These are phyloP conservation scores for Wickerhamomyces xylosicus DNA, from an alignment of 805 yeast genomes.

Conservation along the genomic window DNA sequence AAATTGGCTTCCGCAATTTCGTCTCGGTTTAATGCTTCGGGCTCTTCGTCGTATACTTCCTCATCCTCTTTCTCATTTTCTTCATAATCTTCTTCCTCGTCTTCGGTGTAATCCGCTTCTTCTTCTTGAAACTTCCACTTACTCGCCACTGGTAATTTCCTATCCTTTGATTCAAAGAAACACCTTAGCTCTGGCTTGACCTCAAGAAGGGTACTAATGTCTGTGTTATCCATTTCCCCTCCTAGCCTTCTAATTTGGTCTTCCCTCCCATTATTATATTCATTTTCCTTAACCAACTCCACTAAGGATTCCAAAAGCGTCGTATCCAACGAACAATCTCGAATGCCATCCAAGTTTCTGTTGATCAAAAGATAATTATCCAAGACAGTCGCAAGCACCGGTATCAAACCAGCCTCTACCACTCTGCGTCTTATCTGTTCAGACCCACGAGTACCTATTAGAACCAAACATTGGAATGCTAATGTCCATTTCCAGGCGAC, in stretches of 20 bases:
- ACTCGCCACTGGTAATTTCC: background rate
- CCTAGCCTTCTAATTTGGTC: too few species aligned
- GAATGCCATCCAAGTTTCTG: constrained; percentile 23
- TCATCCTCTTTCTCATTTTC: too few species aligned
- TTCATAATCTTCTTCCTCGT: background rate
- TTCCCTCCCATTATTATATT: background rate
- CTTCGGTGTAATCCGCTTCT: background rate
- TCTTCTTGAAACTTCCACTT: background rate
- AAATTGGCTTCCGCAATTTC: too few species aligned
- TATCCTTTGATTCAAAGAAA: too few species aligned
- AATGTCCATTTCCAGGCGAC: constrained; percentile 98
- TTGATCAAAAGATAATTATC: constrained; percentile 61
- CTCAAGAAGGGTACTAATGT: background rate
- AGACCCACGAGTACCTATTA: constrained; percentile 88
- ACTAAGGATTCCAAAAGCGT: constrained; percentile 5
- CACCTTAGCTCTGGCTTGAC: background rate
- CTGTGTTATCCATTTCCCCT: background rate
- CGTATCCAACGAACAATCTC: constrained; percentile 5
- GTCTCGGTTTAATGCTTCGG: too few species aligned
- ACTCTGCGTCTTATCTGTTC: constrained; percentile 77
- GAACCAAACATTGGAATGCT: constrained; percentile 84
- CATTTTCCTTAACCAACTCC: background rate
- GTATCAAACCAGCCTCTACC: constrained; percentile 86
- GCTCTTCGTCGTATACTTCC: too few species aligned
- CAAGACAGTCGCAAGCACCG: constrained; percentile 81